Percentiles rank a stretch among this genome's conserved stretches.
Conservation (phyloP, 371 early-diverging fungal genomes). For the Funneliformis caledonium region DNA sequence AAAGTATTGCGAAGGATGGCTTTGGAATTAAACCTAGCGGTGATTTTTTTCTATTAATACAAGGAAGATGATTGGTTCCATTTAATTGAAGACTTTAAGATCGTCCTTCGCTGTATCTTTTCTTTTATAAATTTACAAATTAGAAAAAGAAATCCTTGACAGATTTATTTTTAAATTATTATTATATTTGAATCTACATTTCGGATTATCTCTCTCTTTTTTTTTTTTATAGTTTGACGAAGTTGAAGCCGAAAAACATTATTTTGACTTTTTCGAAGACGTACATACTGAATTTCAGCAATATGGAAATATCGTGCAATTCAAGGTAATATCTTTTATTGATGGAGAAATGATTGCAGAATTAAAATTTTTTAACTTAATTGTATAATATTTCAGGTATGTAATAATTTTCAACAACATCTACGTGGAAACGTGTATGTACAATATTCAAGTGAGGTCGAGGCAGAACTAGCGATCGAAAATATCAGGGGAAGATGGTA, state of each 20-base stretch:
- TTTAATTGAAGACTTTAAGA: background rate
- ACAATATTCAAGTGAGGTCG: slow-evolving; percentile 46
- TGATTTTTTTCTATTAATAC: background rate
- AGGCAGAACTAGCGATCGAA: slow-evolving; percentile 45
- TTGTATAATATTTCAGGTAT: slow-evolving; percentile 39
- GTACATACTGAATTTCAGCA: slow-evolving; percentile 45
- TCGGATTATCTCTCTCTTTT: background rate
- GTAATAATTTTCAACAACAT: slow-evolving; percentile 48
- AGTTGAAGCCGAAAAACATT: slow-evolving; percentile 44
- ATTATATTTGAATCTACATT: slow-evolving; percentile 8
- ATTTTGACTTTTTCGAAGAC: slow-evolving; percentile 49
- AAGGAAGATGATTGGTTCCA: background rate
- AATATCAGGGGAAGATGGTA: slow-evolving; percentile 48
- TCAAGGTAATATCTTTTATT: slow-evolving; percentile 43
- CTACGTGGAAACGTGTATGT: slow-evolving; percentile 54
- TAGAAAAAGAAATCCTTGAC: slow-evolving; percentile 21
- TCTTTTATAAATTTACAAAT: background rate
- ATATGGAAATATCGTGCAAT: slow-evolving; percentile 48
- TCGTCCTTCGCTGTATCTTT: background rate
- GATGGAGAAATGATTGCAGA: background rate
- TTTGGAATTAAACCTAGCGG: background rate
- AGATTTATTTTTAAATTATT: background rate
- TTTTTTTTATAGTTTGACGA: slow-evolving; percentile 43
- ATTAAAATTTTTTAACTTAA: background rate
- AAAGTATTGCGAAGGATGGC: background rate